Evolutionary conservation across 1,284 basidiomycete genomes (phyloP).

Genomic region (Gomphus sp.): DNA sequence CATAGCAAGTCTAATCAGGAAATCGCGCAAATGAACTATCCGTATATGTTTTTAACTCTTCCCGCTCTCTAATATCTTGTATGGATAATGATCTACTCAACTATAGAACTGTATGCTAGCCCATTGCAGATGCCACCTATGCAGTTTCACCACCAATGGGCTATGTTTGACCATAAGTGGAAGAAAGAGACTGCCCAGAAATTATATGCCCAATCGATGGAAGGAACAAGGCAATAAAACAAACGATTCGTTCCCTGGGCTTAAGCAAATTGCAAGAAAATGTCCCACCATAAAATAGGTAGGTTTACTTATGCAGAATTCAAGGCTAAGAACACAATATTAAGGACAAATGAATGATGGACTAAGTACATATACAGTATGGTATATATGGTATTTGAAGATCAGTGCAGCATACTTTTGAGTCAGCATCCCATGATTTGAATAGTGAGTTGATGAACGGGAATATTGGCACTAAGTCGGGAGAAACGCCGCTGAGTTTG

Average conservation of each 20-base stretch:
- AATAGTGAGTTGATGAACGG: background rate
- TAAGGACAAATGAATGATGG: no score
- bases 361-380: no score
- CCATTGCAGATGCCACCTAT: background rate
- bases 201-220: background rate
- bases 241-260: background rate
- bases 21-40: slow-evolving; percentile 65
- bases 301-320: background rate
- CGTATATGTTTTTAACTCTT: background rate
- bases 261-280: background rate
- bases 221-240: background rate
- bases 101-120: background rate
- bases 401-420: background rate
- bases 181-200: background rate
- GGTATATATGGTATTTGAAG: background rate
- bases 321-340: background rate
- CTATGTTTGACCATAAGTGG: no score
- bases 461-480: slow-evolving; percentile 9
- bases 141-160: background rate
- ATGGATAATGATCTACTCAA: background rate
- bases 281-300: background rate
- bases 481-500: slow-evolving; percentile 11
- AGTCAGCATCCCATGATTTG: background rate
- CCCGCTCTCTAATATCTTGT: background rate
- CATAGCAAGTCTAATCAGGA: slow-evolving; percentile 78